Conservation (phyloP, 2,329 filamentous ascomycete genomes). For the Conoideocrella luteorostrata region DNA sequence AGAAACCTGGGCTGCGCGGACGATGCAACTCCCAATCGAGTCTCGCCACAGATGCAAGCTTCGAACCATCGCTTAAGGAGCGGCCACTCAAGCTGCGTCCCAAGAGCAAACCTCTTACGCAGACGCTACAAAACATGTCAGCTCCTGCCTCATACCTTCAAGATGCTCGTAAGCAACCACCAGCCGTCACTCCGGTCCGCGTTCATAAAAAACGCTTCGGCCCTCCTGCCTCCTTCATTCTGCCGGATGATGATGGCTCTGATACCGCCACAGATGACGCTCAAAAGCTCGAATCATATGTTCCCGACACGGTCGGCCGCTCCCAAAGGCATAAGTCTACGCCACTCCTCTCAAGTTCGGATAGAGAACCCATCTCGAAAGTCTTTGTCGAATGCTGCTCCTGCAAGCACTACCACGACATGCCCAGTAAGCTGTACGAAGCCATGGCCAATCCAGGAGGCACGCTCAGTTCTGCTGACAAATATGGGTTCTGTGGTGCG, state of each 20-base stretch:
- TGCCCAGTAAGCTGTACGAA: slow-evolving; percentile 58
- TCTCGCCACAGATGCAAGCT: slow-evolving; percentile 14
- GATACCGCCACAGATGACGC: neutral
- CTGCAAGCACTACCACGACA: slow-evolving; percentile 59
- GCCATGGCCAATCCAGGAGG: slow-evolving; percentile 56
- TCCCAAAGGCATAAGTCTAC: slow-evolving; percentile 9
- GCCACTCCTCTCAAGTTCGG: slow-evolving; percentile 7
- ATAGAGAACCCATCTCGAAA: slow-evolving; percentile 46
- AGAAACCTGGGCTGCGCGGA: slow-evolving; percentile 8
- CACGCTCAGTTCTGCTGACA: slow-evolving; percentile 41
- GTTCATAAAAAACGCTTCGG: slow-evolving; percentile 11
- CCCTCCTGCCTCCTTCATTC: slow-evolving; percentile 15
- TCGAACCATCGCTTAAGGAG: slow-evolving; percentile 31
- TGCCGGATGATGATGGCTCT: slow-evolving; percentile 4
- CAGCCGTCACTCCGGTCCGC: slow-evolving; percentile 9
- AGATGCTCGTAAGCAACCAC: slow-evolving; percentile 13
- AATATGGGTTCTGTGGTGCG: slow-evolving; percentile 46
- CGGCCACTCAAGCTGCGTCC: slow-evolving; percentile 25
- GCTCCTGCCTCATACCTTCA: slow-evolving; percentile 15
- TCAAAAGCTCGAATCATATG: neutral
- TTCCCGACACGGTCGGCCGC: slow-evolving; percentile 1
- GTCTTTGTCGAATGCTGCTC: slow-evolving; percentile 60
- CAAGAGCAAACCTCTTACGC: slow-evolving; percentile 14
- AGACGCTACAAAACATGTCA: neutral
- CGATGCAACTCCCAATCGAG: slow-evolving; percentile 13